phyloP scores from a whole-genome alignment of 352 stramenopile species.

The Globisporangium echinulatum region DNA sequence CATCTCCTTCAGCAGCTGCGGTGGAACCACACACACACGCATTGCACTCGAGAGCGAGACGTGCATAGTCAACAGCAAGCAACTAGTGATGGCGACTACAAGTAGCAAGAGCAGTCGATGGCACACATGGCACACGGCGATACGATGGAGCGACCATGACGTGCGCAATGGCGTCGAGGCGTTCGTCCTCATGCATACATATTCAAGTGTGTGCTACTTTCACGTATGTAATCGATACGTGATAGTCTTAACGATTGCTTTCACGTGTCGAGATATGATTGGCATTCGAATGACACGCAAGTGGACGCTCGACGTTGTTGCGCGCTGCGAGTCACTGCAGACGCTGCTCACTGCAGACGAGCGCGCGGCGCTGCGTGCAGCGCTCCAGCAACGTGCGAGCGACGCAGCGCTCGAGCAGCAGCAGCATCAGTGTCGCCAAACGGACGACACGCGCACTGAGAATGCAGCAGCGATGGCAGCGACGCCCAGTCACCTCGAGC shows the following conservation, averaged over 20 bases:
- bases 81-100: neutral
- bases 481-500: constrained; percentile 32
- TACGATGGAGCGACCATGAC: neutral
- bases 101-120: neutral
- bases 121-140: neutral
- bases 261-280: too few species aligned
- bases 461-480: neutral
- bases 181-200: neutral
- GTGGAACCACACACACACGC: too few species aligned
- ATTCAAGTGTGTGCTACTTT: too few species aligned
- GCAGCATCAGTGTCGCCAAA: neutral
- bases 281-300: constrained; percentile 5
- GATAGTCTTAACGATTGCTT: too few species aligned
- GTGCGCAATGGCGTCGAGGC: neutral
- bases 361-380: constrained; percentile 3
- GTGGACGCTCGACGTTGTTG: constrained; percentile 32
- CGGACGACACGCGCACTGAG: too few species aligned
- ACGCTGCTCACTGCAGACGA: constrained; percentile 24
- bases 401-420: constrained; percentile 1
- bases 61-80: too few species aligned
- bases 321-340: constrained; percentile 34
- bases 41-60: too few species aligned
- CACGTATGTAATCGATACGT: too few species aligned
- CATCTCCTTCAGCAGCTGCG: too few species aligned
- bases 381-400: neutral